Conservation (phyloP, 805 yeast genomes). For the Hermanozyma aechmeae region DNA sequence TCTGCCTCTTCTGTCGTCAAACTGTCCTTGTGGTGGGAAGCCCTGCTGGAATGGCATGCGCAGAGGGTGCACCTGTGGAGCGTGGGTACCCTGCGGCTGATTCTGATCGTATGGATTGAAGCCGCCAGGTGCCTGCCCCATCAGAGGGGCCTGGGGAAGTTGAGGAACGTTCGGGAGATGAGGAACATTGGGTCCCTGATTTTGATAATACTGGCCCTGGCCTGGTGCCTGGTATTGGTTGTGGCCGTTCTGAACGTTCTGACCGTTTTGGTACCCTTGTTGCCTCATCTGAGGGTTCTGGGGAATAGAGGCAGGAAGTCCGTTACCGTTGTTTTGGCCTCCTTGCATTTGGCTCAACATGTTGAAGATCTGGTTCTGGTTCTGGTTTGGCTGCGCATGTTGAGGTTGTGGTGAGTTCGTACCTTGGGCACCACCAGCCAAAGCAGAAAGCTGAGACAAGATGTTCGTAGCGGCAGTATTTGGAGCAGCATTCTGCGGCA, state of each 20-base stretch:
- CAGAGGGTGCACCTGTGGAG: neutral
- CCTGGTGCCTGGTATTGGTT: too few species aligned
- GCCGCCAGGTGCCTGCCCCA: neutral
- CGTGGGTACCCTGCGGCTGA: neutral
- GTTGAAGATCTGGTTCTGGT: conserved; percentile 33
- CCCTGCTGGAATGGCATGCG: neutral
- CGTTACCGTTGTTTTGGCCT: neutral
- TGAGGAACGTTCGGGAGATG: too few species aligned
- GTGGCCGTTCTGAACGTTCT: conserved; percentile 1
- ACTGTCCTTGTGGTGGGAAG: neutral
- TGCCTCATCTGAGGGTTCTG: conserved; percentile 8
- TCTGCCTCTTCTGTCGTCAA: too few species aligned
- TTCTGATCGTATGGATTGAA: neutral
- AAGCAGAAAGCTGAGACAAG: conserved; percentile 34
- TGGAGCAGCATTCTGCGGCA: conserved; percentile 7
- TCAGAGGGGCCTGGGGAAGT: neutral
- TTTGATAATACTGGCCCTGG: too few species aligned
- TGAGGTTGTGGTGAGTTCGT: conserved; percentile 6
- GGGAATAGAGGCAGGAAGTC: conserved; percentile 1
- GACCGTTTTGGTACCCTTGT: conserved; percentile 4
- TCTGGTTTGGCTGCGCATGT: conserved; percentile 6
- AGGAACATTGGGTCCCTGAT: too few species aligned
- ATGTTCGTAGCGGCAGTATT: conserved; percentile 13
- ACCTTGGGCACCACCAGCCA: too few species aligned
- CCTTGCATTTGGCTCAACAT: conserved; percentile 46